Evolutionary conservation across 2,329 filamentous ascomycete genomes (phyloP).

Genomic region (Ophiosphaerella herpotricha): DNA sequence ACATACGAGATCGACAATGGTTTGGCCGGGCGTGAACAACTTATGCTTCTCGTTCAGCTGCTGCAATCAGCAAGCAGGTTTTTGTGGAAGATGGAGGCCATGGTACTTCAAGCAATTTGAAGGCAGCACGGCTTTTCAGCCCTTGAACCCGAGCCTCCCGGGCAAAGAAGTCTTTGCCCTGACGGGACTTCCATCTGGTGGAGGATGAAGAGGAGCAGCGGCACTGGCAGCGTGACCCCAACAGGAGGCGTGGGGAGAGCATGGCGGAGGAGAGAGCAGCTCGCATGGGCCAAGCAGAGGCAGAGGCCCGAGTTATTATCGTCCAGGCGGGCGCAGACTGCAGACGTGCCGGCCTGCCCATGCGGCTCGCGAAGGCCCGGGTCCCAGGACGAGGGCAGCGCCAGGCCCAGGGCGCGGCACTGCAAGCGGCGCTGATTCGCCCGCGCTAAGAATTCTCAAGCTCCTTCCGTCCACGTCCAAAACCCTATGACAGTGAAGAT

Average conservation of each 20-base stretch:
- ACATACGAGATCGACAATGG: constrained; percentile 82
- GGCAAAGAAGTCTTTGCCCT: constrained; percentile 72
- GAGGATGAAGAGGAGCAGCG: constrained; percentile 59
- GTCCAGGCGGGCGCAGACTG: neutral
- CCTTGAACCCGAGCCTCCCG: constrained; percentile 77
- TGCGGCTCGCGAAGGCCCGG: neutral
- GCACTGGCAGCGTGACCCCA: constrained; percentile 21
- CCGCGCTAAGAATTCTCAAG: constrained; percentile 20
- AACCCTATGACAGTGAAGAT: neutral
- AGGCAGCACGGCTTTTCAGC: constrained; percentile 88
- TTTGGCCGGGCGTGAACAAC: constrained; percentile 79
- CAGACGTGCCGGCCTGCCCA: no score
- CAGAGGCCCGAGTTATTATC: neutral
- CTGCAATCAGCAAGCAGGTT: constrained; percentile 16
- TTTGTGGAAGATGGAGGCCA: neutral
- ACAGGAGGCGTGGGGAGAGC: constrained; percentile 43
- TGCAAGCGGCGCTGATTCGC: constrained; percentile 7
- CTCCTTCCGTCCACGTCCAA: constrained; percentile 23
- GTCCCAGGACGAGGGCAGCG: neutral
- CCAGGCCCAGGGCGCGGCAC: neutral
- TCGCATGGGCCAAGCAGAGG: no score
- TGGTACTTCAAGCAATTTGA: constrained; percentile 82
- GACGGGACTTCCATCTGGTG: constrained; percentile 81
- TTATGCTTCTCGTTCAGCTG: constrained; percentile 82
- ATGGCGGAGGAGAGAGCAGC: constrained; percentile 23